A percentile compares a stretch with the other conserved stretches of the same genome.
phyloP scores from a whole-genome alignment of 2,329 filamentous ascomycete genomes.

The Monilinia laxa region DNA sequence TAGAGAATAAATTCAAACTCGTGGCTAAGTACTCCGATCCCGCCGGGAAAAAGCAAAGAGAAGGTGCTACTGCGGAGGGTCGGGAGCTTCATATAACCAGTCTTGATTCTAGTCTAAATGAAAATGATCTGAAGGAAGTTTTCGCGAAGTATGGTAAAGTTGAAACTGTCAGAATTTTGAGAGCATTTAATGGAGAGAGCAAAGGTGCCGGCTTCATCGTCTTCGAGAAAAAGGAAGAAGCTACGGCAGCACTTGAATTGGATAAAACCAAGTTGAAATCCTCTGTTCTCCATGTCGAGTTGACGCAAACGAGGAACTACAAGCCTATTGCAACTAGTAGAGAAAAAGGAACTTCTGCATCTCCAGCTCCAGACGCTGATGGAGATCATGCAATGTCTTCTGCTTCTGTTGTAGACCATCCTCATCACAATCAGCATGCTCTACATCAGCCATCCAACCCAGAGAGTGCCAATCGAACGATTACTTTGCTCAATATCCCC shows the following conservation, averaged over 20 bases:
- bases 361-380: constrained; percentile 40
- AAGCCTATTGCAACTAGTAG: constrained; percentile 54
- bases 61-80: constrained; percentile 80
- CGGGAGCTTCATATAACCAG: constrained; percentile 80
- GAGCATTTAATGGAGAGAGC: constrained; percentile 64
- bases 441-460: constrained; percentile 44
- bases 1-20: constrained; percentile 69
- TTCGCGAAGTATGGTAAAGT: constrained; percentile 78
- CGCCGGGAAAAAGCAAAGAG: constrained; percentile 70
- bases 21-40: constrained; percentile 85
- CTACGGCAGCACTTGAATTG: constrained; percentile 65
- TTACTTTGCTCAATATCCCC: constrained; percentile 81
- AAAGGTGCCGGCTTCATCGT: constrained; percentile 80
- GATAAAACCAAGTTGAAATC: constrained; percentile 69
- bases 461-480: constrained; percentile 64
- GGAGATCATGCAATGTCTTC: constrained; percentile 39
- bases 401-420: constrained; percentile 29
- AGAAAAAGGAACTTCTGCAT: constrained; percentile 40
- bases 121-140: constrained; percentile 66
- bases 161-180: constrained; percentile 68
- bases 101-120: constrained; percentile 59
- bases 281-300: constrained; percentile 65
- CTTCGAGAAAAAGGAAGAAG: constrained; percentile 69
- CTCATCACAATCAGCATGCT: constrained; percentile 31
- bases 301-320: constrained; percentile 56